A percentile compares a stretch with the other conserved stretches of the same genome.
phyloP scores from a whole-genome alignment of 176 grass and related monocot species.

The Aegilops tauschii region DNA sequence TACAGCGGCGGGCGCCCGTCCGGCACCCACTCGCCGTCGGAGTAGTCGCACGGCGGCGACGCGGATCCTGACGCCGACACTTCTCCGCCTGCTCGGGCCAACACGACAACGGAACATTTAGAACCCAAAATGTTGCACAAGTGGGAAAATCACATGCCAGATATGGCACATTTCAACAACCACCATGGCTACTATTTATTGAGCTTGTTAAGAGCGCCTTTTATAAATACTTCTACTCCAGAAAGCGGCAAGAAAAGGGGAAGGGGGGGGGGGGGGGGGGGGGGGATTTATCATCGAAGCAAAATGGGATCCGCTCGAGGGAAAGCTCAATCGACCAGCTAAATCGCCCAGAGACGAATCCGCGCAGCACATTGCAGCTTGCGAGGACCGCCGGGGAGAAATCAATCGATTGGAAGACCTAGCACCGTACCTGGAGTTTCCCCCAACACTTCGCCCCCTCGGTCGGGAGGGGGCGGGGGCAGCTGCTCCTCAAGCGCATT shows the following conservation, averaged over 20 bases:
- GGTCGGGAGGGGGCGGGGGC: neutral
- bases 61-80: neutral
- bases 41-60: slow-evolving; percentile 49
- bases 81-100: slow-evolving; percentile 11
- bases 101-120: neutral
- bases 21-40: slow-evolving; percentile 61
- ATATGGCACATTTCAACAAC: neutral
- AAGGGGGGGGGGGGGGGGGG: too few species aligned
- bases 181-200: neutral
- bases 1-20: slow-evolving; percentile 48
- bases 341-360: neutral
- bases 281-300: neutral
- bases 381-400: neutral
- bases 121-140: neutral
- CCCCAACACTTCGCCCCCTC: neutral
- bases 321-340: neutral
- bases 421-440: neutral
- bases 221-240: neutral
- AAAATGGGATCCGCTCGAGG: neutral
- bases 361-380: neutral
- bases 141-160: neutral
- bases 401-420: neutral
- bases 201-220: neutral
- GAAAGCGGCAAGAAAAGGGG: neutral
- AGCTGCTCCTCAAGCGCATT: neutral